Percentiles rank a stretch among this genome's conserved stretches.
Conservation (phyloP, 352 stramenopile species). For the Thalassiosira livingstoniorum region DNA sequence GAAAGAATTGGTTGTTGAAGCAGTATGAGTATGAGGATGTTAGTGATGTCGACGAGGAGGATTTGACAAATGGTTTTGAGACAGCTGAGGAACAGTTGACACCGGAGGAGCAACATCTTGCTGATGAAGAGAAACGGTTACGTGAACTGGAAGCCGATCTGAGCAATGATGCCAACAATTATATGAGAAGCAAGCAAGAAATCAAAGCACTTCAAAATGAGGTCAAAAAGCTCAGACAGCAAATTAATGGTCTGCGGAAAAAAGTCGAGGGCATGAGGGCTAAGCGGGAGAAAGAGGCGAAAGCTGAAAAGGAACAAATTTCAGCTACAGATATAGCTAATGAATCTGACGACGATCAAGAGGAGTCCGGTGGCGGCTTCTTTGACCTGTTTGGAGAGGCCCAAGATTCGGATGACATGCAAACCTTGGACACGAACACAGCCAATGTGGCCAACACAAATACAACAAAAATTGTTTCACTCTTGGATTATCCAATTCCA, state of each 20-base stretch:
- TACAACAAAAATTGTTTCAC: conserved; percentile 24
- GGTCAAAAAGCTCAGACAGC: conserved; percentile 59
- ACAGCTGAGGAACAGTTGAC: neutral
- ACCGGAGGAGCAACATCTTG: conserved; percentile 52
- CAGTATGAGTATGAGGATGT: conserved; percentile 73
- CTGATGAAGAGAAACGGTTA: conserved; percentile 58
- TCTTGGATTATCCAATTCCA: conserved; percentile 58
- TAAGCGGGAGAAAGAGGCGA: conserved; percentile 15
- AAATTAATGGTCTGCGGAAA: conserved; percentile 50
- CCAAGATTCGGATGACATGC: conserved; percentile 29
- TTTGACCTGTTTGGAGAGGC: conserved; percentile 58
- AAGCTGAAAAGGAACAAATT: conserved; percentile 23
- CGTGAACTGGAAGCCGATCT: conserved; percentile 56
- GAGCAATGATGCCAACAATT: conserved; percentile 79
- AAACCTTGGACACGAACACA: conserved; percentile 2
- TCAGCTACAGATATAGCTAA: conserved; percentile 8
- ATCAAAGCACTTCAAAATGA: conserved; percentile 69
- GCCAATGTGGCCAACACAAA: neutral
- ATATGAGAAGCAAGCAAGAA: conserved; percentile 81
- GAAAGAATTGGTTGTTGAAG: conserved; percentile 62
- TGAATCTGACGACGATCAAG: conserved; percentile 16
- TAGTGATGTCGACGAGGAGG: conserved; percentile 25
- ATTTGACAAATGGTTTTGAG: neutral
- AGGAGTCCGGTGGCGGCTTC: conserved; percentile 36
- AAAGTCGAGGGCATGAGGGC: conserved; percentile 57